Evolutionary conservation across 2,329 filamentous ascomycete species (phyloP).

Genomic region (Stagonosporopsis cucurbitacearum): DNA sequence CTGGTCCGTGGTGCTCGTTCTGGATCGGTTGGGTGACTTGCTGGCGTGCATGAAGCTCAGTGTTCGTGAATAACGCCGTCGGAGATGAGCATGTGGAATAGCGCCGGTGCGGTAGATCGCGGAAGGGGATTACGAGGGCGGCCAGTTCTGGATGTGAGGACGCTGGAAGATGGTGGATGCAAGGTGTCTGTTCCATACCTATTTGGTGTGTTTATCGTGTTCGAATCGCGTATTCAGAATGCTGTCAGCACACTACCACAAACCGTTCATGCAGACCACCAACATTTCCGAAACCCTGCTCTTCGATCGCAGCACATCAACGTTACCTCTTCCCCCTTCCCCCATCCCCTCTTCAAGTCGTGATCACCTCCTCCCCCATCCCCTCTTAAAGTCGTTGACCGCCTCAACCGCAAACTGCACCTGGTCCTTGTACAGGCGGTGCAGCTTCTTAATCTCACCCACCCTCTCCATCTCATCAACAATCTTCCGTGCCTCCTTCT

Average conservation of each 20-base stretch:
- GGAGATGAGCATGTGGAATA: neutral
- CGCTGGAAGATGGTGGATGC: neutral
- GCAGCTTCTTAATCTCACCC: conserved; percentile 67
- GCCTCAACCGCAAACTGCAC: conserved; percentile 50
- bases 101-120: neutral
- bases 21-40: neutral
- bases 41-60: neutral
- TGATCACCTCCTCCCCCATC: conserved; percentile 35
- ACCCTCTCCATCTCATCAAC: conserved; percentile 68
- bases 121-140: neutral
- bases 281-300: neutral
- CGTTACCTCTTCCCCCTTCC: conserved; percentile 15
- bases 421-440: conserved; percentile 68
- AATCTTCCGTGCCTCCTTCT: conserved; percentile 67
- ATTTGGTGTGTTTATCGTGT: neutral
- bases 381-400: conserved; percentile 34
- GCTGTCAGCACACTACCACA: neutral
- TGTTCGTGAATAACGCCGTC: neutral
- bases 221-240: neutral
- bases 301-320: neutral
- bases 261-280: neutral
- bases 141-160: neutral
- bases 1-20: neutral
- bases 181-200: neutral
- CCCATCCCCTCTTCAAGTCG: conserved; percentile 34